Percentiles rank a stretch among this genome's conserved stretches.
Conservation (phyloP, 805 yeast genomes). For the Suhomyces faveliae region DNA sequence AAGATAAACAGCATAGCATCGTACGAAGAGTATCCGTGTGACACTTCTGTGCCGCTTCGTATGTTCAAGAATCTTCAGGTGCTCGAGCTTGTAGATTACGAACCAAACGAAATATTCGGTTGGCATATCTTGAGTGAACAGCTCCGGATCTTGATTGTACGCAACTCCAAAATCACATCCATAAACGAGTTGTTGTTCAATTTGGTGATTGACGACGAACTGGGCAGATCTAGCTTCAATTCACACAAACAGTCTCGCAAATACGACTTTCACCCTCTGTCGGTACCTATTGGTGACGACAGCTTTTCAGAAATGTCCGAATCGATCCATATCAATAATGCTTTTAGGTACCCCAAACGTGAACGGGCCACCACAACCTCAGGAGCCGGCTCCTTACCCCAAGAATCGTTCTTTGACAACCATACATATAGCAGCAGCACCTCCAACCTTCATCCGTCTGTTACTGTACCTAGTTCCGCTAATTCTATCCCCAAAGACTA, state of each 20-base stretch:
- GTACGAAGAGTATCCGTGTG: conserved; percentile 71
- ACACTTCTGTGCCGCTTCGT: conserved; percentile 62
- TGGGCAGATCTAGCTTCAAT: conserved; percentile 36
- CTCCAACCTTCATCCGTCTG: not conserved
- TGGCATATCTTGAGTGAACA: conserved; percentile 59
- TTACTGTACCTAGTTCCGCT: not conserved
- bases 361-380: conserved; percentile 23
- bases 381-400: conserved; percentile 30
- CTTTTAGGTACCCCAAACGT: conserved; percentile 24
- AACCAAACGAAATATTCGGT: conserved; percentile 64
- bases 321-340: conserved; percentile 15
- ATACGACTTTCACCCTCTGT: conserved; percentile 4
- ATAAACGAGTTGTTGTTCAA: conserved; percentile 52
- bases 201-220: conserved; percentile 54
- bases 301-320: conserved; percentile 7
- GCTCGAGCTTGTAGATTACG: conserved; percentile 57
- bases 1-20: conserved; percentile 57
- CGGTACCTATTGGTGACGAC: conserved; percentile 6
- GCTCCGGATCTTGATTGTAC: conserved; percentile 53
- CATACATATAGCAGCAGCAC: not conserved
- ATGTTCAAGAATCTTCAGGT: conserved; percentile 63
- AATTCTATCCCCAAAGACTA: conserved; percentile 14
- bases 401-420: conserved; percentile 12
- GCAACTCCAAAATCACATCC: conserved; percentile 49
- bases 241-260: conserved; percentile 22